Percentiles rank a stretch among this genome's conserved stretches.
phyloP scores from a whole-genome alignment of 169 alveolate species.

The Plasmodium gaboni region DNA sequence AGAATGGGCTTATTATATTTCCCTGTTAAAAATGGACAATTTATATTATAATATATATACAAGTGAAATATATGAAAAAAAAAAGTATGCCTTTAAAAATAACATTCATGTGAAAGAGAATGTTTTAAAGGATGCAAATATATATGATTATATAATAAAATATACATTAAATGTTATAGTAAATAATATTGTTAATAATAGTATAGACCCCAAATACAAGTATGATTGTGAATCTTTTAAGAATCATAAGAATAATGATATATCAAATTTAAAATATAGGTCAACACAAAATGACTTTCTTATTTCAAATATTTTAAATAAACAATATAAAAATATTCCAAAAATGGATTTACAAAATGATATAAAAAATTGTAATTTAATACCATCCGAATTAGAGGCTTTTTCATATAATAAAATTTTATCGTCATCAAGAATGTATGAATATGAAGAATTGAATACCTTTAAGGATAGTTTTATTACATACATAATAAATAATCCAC shows the following conservation, averaged over 20 bases:
- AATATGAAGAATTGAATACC: too few relatives aligned
- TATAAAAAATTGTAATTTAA: not conserved
- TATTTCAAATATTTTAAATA: not conserved
- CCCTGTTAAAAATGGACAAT: slow-evolving; percentile 9
- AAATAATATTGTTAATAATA: too few relatives aligned
- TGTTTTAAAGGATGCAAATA: slow-evolving; percentile 4
- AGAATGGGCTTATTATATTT: not conserved
- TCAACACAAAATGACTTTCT: not conserved
- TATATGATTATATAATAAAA: not conserved
- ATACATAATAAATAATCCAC: too few relatives aligned
- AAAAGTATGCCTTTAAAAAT: not conserved
- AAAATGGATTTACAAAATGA: not conserved
- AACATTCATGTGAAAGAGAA: slow-evolving; percentile 7
- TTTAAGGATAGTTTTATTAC: too few relatives aligned
- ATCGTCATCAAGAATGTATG: too few relatives aligned
- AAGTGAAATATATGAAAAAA: not conserved
- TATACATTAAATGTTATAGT: too few relatives aligned
- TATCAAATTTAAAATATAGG: not conserved
- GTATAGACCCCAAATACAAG: not conserved
- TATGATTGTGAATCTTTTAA: slow-evolving; percentile 1
- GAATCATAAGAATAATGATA: not conserved
- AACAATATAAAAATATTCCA: not conserved
- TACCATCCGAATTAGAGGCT: not conserved
- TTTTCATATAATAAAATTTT: too few relatives aligned
- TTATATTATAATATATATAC: not conserved